phyloP scores from a whole-genome alignment of 2,329 filamentous ascomycete genomes.

The Cordyceps cicadae region DNA sequence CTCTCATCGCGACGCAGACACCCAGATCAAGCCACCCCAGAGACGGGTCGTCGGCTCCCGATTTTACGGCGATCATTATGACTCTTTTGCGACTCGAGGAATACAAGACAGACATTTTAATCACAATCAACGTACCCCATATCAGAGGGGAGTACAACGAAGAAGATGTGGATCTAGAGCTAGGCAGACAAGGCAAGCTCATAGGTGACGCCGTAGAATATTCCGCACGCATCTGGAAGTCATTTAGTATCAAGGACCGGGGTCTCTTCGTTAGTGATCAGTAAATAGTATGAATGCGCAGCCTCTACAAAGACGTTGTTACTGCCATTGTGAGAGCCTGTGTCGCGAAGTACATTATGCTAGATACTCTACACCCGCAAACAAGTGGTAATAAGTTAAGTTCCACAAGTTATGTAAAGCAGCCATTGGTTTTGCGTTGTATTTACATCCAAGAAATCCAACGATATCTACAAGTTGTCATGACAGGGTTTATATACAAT shows the following conservation, averaged over 20 bases:
- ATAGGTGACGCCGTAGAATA: conserved; percentile 63
- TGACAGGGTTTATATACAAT: conserved; percentile 1
- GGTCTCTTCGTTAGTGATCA: conserved; percentile 48
- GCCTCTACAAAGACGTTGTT: neutral
- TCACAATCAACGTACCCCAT: conserved; percentile 84
- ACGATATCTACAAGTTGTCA: conserved; percentile 2
- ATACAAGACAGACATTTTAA: conserved; percentile 70
- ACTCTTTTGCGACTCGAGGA: conserved; percentile 68
- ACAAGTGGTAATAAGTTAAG: neutral
- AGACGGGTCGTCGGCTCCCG: conserved; percentile 34
- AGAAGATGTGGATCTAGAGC: conserved; percentile 60
- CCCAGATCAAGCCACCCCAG: conserved; percentile 27
- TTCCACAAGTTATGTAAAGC: neutral
- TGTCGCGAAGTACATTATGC: neutral
- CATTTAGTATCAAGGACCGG: conserved; percentile 75
- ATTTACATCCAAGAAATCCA: conserved; percentile 8
- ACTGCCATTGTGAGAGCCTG: neutral
- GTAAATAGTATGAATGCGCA: neutral
- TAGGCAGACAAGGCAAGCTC: conserved; percentile 57
- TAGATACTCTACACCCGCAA: too few relatives aligned
- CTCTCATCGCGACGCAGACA: conserved; percentile 59
- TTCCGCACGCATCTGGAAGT: conserved; percentile 59
- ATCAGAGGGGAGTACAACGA: conserved; percentile 65
- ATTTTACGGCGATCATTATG: conserved; percentile 69
- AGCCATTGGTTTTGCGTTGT: neutral